These are phyloP conservation scores for Neolentinus lepideus DNA, from an alignment of 1,284 basidiomycete genomes.

Conservation along the genomic window DNA sequence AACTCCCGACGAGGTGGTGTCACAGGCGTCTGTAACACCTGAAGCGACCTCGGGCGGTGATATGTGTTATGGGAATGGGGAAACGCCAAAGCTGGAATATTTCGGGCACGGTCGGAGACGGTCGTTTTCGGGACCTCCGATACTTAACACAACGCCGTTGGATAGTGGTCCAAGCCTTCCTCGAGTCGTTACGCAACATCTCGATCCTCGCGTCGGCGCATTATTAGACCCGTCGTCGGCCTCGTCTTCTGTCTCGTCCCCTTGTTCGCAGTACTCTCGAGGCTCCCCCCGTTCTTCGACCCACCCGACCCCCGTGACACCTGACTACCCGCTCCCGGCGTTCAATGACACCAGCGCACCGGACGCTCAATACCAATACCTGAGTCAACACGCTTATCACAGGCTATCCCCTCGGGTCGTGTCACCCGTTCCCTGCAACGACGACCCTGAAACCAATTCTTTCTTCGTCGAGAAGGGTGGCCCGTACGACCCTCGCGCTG, in stretches of 20 bases:
- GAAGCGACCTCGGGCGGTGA: background rate
- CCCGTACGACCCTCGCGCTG: background rate
- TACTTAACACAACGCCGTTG: constrained; percentile 3
- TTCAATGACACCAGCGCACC: background rate
- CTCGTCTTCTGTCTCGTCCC: background rate
- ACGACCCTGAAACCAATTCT: background rate
- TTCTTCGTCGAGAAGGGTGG: background rate
- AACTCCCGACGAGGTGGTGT: constrained; percentile 7
- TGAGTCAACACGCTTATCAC: background rate
- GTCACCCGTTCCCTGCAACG: background rate
- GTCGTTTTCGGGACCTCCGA: constrained; percentile 19
- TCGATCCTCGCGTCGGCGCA: background rate
- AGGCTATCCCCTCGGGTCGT: background rate
- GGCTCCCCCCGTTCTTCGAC: background rate
- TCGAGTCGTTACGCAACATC: background rate
- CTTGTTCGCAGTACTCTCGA: background rate
- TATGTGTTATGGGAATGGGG: background rate
- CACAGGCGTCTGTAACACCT: background rate
- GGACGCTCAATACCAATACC: background rate
- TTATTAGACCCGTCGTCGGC: background rate
- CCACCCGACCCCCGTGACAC: background rate
- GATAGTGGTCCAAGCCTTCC: background rate
- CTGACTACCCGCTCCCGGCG: background rate
- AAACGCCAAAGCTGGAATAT: constrained; percentile 3
- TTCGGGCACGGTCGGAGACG: constrained; percentile 15